phyloP scores from a whole-genome alignment of 1,284 basidiomycete species.

The Apiotrichum siamense region DNA sequence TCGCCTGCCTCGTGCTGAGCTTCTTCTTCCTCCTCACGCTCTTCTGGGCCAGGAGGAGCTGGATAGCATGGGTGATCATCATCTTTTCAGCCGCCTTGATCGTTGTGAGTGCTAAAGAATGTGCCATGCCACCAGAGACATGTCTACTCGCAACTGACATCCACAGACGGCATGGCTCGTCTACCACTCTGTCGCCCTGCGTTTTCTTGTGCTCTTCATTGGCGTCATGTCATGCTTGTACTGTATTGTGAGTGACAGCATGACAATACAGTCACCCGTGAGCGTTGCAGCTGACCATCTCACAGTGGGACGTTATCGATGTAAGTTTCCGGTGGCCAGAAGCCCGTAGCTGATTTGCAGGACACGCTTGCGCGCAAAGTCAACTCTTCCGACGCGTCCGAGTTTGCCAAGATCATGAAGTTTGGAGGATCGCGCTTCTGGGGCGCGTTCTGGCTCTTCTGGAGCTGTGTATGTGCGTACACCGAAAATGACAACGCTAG shows the following conservation, averaged over 20 bases:
- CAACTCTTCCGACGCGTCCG: constrained; percentile 83
- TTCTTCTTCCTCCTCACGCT: constrained; percentile 86
- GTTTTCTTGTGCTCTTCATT: constrained; percentile 74
- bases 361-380: constrained; percentile 86
- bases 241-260: constrained; percentile 33
- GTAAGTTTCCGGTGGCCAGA: constrained; percentile 14
- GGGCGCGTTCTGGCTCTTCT: constrained; percentile 83
- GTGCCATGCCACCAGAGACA: not conserved
- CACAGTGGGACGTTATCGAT: constrained; percentile 80
- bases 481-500: too few relatives aligned
- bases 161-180: constrained; percentile 73
- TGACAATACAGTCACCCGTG: not conserved
- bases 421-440: constrained; percentile 50
- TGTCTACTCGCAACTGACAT: not conserved
- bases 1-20: constrained; percentile 75
- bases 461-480: constrained; percentile 58
- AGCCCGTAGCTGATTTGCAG: not conserved
- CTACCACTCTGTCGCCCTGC: constrained; percentile 54
- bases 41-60: constrained; percentile 74
- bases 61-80: constrained; percentile 53
- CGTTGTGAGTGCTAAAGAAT: constrained; percentile 23
- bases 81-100: constrained; percentile 39
- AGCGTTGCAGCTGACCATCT: constrained; percentile 1
- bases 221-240: constrained; percentile 94
- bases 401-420: constrained; percentile 81